phyloP scores from a whole-genome alignment of 2,329 filamentous ascomycete genomes.

The Aureobasidium pullulans region DNA sequence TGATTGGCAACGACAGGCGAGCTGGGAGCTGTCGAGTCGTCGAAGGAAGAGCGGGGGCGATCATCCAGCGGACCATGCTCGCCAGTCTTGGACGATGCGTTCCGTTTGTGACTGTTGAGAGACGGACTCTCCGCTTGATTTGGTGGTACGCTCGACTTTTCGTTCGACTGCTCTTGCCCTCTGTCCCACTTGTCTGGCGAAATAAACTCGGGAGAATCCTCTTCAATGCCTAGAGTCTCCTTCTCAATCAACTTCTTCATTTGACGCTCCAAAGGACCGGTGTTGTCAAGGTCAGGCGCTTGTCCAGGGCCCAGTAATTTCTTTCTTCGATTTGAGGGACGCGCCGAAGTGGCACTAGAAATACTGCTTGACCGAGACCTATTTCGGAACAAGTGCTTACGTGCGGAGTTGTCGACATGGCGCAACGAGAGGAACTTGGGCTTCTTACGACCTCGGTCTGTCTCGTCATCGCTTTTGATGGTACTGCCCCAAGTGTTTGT shows the following conservation, averaged over 20 bases:
- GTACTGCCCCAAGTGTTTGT: constrained; percentile 8
- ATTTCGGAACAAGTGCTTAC: constrained; percentile 13
- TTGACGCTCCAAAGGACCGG: constrained; percentile 39
- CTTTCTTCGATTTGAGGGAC: constrained; percentile 39
- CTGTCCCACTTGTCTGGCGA: constrained; percentile 36
- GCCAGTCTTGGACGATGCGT: not conserved
- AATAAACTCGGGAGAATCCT: constrained; percentile 30
- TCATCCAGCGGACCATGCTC: constrained; percentile 13
- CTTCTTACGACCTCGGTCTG: constrained; percentile 13
- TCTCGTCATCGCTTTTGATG: constrained; percentile 7
- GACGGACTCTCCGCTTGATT: not conserved
- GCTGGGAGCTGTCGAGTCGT: constrained; percentile 33
- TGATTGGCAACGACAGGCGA: constrained; percentile 28
- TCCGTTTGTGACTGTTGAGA: not conserved
- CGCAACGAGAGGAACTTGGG: constrained; percentile 17
- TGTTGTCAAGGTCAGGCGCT: constrained; percentile 33
- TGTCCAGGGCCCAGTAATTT: constrained; percentile 48
- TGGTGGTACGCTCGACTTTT: not conserved
- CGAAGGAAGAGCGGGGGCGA: constrained; percentile 33
- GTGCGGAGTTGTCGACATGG: constrained; percentile 12
- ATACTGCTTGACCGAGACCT: constrained; percentile 19
- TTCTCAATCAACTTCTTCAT: constrained; percentile 37
- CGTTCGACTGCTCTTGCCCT: not conserved
- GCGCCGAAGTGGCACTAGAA: constrained; percentile 28
- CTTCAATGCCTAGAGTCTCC: constrained; percentile 28